Evolutionary conservation across 2,329 filamentous ascomycete genomes (phyloP).

Genomic region (Leptographium lundbergii): DNA sequence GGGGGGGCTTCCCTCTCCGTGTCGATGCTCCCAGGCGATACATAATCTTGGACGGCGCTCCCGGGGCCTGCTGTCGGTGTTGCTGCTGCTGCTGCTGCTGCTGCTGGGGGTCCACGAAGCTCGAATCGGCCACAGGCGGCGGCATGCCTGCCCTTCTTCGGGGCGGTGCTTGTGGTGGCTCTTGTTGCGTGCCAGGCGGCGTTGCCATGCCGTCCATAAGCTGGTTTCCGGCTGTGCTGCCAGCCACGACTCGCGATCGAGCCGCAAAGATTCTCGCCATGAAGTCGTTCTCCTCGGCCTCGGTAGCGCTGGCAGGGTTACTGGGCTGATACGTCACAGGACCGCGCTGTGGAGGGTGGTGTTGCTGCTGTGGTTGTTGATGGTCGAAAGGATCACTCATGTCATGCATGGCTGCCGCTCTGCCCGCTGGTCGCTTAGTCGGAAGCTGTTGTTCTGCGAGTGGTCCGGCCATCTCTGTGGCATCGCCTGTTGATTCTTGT

Average conservation of each 20-base stretch:
- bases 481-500: conserved; percentile 18
- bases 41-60: conserved; percentile 48
- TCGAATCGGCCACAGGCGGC: conserved; percentile 30
- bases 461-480: conserved; percentile 19
- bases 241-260: conserved; percentile 29
- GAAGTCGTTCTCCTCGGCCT: conserved; percentile 39
- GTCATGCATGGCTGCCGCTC: conserved; percentile 19
- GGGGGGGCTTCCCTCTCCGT: conserved; percentile 21
- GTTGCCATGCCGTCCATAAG: conserved; percentile 48
- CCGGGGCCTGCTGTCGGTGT: conserved; percentile 2
- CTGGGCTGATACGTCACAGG: background rate
- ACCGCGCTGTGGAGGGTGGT: background rate
- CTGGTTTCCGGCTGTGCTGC: conserved; percentile 24
- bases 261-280: conserved; percentile 42
- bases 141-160: conserved; percentile 40
- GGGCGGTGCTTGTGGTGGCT: conserved; percentile 38
- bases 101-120: conserved; percentile 32
- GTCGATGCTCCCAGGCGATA: conserved; percentile 36
- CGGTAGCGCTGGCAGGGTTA: conserved; percentile 11
- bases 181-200: conserved; percentile 33
- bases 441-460: conserved; percentile 20
- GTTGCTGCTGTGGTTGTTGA: conserved; percentile 17
- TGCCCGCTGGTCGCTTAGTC: conserved; percentile 12
- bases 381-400: conserved; percentile 39
- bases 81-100: conserved; percentile 2